Evolutionary conservation across 75 land plant genomes (phyloP), one percentile per base, ranked within the genome.

Genomic region (Gnetum montanum): DNA sequence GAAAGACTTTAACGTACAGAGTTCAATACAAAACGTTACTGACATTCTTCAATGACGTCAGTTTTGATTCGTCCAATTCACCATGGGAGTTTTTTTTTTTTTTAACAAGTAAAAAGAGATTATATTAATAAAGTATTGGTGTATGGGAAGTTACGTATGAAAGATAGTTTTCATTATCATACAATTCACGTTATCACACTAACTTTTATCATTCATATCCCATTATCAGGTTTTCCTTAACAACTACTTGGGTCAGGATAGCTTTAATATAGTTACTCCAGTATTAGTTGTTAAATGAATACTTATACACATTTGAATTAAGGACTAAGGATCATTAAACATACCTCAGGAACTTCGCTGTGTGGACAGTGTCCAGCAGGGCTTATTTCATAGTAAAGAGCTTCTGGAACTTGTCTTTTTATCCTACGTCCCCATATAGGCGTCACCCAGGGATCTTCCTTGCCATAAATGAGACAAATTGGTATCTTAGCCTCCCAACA

Each of bases 311-410:
- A 38, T 2, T 38, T 12, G 4, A 12, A 5, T 12, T 38, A 38
- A 12, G 15, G 41, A 38, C 41, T 2, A 0, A 12, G 15, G 4
- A 12, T 38, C 15, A 51, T 16, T 31, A 12, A 18, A 20, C 28
- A 31, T 71, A 87, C 92, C 88, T 87, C 93, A 46, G 93, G 93
- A 62, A 81, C 89, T 62, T 88, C 93, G 81, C 85, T 84, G 54
- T 88, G 88, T 23, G 93, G 93, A 52, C 93, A 88, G 34, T 88
- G 93, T 38, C 88, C 93, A 26, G 88, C 93, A 16, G 93, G 93
- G 54, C 82, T 88, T 30, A 88, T 78, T 59, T 88, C 79, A 65
- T 88, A 88, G 60, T 88, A 88, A 38, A 83, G 71, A 58, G 93
- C 85, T 26, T 77, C 84, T 34, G 85, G 88, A 7, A 79, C 34